Evolutionary conservation across 139 green algal species (phyloP), one percentile per base, ranked within the genome.

Genomic region (Microglena sp.): DNA sequence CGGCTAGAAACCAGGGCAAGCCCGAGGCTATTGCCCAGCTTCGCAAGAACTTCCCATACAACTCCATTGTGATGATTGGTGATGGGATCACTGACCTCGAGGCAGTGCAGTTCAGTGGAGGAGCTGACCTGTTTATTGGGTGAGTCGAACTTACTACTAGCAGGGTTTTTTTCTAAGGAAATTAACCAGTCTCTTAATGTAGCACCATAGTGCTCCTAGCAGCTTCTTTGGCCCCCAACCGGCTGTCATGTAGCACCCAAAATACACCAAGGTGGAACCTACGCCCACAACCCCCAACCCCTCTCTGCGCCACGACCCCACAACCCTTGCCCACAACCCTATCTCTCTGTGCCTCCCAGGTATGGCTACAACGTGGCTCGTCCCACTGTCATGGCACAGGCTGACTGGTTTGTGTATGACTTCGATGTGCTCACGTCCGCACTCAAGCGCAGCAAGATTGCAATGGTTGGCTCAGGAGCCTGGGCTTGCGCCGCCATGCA

Each of bases 41-140:
- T 33, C 60, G 81, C 18, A 36, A 80, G 56, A 32, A 57, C 18
- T 71, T 82, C 68, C 82, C 85, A 0, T 91, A 91, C 73, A 83
- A 86, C 59, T 82, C 69, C n/a, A 58, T 87, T 24, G 78, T 91
- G 46, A 90, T 90, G 85, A 78, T 90, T n/a, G 82, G 69, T 33
- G 82, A 89, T 40, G 82, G 82, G 58, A 84, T 89, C 70, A 89
- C 79, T 0, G 82, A 86, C 60, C 60, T 88, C 40, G 79, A 86
- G 70, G 82, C 82, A n/a, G 81, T 84, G 45, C 58, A 65, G 34
- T 50, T 50, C 40, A 11, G 50, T 24, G 78, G 78, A 27, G 84
- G 77, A n/a, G 84, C 84, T 1, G 84, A 90, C 66, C 54, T 84
- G 46, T 90, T 90, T 66, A 77, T 90, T 29, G 84, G 82, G 8